Evolutionary conservation across 2,329 filamentous ascomycete species (phyloP), one percentile per base, ranked within the genome.

Genomic region (Pleomassaria siparia): DNA sequence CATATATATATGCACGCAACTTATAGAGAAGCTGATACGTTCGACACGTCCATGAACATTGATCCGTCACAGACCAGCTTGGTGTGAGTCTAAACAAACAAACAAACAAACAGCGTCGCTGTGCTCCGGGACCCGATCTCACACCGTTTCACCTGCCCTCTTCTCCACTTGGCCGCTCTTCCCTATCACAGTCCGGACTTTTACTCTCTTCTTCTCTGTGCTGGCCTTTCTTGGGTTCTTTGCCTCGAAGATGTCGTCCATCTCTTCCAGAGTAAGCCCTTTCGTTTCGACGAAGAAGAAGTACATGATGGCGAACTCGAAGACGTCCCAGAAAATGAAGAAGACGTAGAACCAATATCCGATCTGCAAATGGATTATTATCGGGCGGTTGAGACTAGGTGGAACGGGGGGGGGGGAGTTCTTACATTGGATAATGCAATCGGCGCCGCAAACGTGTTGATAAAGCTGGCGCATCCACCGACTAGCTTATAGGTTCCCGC

Each of bases 401-500:
- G 33, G 25, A 30, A 32, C 21, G 29, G 9, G 13, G 26, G 47
- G 22, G 26, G 35, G n/a, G 26, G 11, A 26, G 28, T 26, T 22
- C 64, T 66, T 64, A 74, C 71, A 16, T 80, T 84, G 66, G 83
- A 80, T 36, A 84, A 45, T 3, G 55, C 58, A 24, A 55, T 55
- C 5, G 58, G 58, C 10, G 51, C 55, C 3, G 50, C 55, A 45
- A 57, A 60, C 5, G 58, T 60, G 24, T 60, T 60, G 16, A 60
- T 41, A 30, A 59, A 58, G 11, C 55, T 56, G 2, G 58, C 56
- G 33, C 47, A 43, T 10, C 58, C 56, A 11, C 55, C 54, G 2
- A 46, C 44, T n/a, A 59, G 37, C 50, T 59, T 59, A 40, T 57
- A 59, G 3, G 54, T 56, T 15, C 54, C 58, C 51, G 56, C 58